These are phyloP conservation scores for Hygrophoropsis aurantiaca DNA, from an alignment of 768 basidiomycete genomes.

Conservation along the genomic window DNA sequence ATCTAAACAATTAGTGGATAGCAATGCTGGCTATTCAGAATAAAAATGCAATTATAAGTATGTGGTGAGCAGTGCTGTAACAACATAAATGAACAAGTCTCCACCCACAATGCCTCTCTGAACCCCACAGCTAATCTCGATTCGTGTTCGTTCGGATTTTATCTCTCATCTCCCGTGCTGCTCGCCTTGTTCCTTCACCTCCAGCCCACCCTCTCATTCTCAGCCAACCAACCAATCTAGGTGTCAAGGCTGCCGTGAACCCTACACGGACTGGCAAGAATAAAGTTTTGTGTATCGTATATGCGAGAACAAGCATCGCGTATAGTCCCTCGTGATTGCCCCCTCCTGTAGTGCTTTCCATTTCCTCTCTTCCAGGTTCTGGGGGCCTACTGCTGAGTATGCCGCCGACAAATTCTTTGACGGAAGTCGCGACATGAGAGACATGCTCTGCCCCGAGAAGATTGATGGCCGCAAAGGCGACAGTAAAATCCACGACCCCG, in stretches of 20 bases:
- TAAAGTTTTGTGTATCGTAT: slow-evolving; percentile 93
- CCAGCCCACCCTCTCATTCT: slow-evolving; percentile 81
- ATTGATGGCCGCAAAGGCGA: slow-evolving; percentile 83
- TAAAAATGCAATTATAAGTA: too few species aligned
- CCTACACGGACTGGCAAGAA: slow-evolving; percentile 90
- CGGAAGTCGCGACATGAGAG: slow-evolving; percentile 57
- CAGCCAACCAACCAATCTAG: slow-evolving; percentile 84
- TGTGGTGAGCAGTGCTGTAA: too few species aligned
- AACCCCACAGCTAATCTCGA: slow-evolving; percentile 9
- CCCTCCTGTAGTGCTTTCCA: slow-evolving; percentile 40
- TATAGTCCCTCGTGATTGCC: slow-evolving; percentile 73
- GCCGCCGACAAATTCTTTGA: slow-evolving; percentile 47
- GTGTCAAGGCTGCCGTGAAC: slow-evolving; percentile 83
- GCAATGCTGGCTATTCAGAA: too few species aligned
- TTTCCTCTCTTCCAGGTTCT: slow-evolving; percentile 69
- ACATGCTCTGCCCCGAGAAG: slow-evolving; percentile 91
- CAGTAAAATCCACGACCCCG: slow-evolving; percentile 74
- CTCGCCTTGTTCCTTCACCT: slow-evolving; percentile 64
- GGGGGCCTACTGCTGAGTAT: slow-evolving; percentile 52
- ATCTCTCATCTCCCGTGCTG: slow-evolving; percentile 46
- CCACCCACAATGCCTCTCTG: too few species aligned
- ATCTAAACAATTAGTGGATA: too few species aligned
- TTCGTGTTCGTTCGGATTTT: slow-evolving; percentile 26
- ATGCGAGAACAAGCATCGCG: slow-evolving; percentile 91
- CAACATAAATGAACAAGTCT: too few species aligned